Base-by-base conservation (phyloP, 2,329 filamentous ascomycete genomes). In the Plectosphaerella cucumerina region DNA sequence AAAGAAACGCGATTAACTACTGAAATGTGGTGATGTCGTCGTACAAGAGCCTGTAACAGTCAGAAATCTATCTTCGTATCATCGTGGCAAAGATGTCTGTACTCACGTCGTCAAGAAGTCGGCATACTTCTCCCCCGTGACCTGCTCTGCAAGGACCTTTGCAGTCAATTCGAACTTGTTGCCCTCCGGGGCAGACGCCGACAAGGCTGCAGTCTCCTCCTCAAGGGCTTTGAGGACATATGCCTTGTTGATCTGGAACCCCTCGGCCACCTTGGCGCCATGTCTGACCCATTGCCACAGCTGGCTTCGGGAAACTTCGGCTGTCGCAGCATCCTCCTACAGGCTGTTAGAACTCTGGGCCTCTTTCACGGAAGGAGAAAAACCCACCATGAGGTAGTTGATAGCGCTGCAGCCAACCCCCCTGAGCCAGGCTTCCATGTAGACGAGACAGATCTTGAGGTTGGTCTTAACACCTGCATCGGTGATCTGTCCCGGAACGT, bases 361-460 rank as follows among this genome's bases (percentile, higher is more conserved):
- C 14, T 34, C 31, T n/a, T n/a, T n/a, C n/a, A n/a, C n/a, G n/a
- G n/a, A n/a, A n/a, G n/a, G 31, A 34, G 8, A 14, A 34, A 43
- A 11, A 15, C 37, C 34, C 47, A 69, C 67, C 90, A 95, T 95
- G 48, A 95, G 76, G 68, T 85, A 92, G 77, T 95, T 94, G 71
- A 96, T 94, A 18, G 90, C 90, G 52, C 95, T 89, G 62, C 90
- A 96, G 47, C 90, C 90, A n/a, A 95, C 80, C 18, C 90, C 90
- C 50, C 89, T 85, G 50, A 95, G 78, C 90, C 90, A 96, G 50
- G 88, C 90, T 71, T 96, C 90, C 89, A 95, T 96, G 71, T 96
- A 96, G 44, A 85, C 85, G 2, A 96, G 80, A 33, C 90, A 90
- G 58, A 96, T 95, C 71, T 89, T 90, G 56, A 96, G 75, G 75